Conservation (phyloP, 2,329 filamentous ascomycete species). For the Xylaria sp. region DNA sequence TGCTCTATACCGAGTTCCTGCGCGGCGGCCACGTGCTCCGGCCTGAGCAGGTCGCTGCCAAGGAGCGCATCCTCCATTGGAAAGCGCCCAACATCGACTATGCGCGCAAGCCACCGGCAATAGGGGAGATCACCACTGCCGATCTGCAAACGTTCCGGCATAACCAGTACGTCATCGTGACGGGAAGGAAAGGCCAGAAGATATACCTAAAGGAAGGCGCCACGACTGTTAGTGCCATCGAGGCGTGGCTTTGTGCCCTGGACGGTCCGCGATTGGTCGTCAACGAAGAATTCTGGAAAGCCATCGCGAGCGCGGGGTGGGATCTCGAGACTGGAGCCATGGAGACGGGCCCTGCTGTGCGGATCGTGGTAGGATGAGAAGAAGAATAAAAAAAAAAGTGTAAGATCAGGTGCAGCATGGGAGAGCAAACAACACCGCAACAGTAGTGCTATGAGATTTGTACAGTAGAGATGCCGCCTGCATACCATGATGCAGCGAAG, state of each 20-base stretch:
- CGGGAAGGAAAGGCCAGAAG: slow-evolving; percentile 56
- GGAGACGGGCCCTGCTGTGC: slow-evolving; percentile 68
- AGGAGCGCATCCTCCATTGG: slow-evolving; percentile 71
- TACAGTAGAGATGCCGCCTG: slow-evolving; percentile 32
- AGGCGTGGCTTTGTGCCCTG: slow-evolving; percentile 55
- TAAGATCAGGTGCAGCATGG: slow-evolving; percentile 2
- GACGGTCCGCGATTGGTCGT: slow-evolving; percentile 21
- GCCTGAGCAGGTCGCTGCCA: slow-evolving; percentile 71
- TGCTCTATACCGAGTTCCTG: slow-evolving; percentile 73
- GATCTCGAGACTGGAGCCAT: slow-evolving; percentile 70
- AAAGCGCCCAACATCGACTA: slow-evolving; percentile 58
- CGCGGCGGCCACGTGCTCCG: slow-evolving; percentile 62
- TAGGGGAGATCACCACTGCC: slow-evolving; percentile 38
- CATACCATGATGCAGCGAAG: slow-evolving; percentile 20
- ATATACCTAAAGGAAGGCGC: slow-evolving; percentile 73
- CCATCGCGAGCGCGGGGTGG: slow-evolving; percentile 67
- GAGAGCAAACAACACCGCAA: slow-evolving; percentile 42
- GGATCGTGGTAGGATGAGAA: slow-evolving; percentile 50
- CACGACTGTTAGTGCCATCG: slow-evolving; percentile 50
- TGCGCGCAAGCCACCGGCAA: slow-evolving; percentile 44
- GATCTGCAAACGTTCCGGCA: slow-evolving; percentile 62
- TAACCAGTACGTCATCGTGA: slow-evolving; percentile 71
- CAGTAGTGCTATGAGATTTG: slow-evolving; percentile 25
- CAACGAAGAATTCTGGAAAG: slow-evolving; percentile 58
- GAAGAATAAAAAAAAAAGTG: slow-evolving; percentile 37